phyloP scores from a whole-genome alignment of 345 rosid species.

The Iberis pinnata region DNA sequence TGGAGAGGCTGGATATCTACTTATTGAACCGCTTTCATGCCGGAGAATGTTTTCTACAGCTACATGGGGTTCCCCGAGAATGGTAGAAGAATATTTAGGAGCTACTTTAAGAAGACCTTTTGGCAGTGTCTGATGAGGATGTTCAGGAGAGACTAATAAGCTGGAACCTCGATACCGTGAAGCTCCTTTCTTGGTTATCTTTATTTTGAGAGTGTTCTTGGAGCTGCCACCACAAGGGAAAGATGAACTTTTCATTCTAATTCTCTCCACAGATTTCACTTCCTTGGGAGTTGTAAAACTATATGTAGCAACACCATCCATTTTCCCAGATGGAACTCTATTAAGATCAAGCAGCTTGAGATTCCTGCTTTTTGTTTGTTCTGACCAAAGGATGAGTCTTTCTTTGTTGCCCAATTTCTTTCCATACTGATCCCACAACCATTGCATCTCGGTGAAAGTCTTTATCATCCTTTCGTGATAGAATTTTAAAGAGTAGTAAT shows the following conservation, averaged over 20 bases:
- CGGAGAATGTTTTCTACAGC: constrained; percentile 16
- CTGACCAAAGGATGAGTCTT: constrained; percentile 43
- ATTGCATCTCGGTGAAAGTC: constrained; percentile 40
- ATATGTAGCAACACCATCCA: constrained; percentile 20
- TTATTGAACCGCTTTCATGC: constrained; percentile 8
- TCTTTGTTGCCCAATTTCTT: constrained; percentile 24
- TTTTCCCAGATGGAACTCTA: constrained; percentile 35
- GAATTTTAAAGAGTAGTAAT: constrained; percentile 43
- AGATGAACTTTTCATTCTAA: constrained; percentile 21
- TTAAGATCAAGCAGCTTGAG: constrained; percentile 49
- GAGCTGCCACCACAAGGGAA: constrained; percentile 29
- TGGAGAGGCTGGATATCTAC: constrained; percentile 28
- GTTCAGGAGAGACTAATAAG: constrained; percentile 19
- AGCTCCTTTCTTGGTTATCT: constrained; percentile 27
- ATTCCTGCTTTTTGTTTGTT: constrained; percentile 23
- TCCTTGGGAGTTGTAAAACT: constrained; percentile 20
- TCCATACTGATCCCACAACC: constrained; percentile 40
- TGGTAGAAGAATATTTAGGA: constrained; percentile 37
- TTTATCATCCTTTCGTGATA: constrained; percentile 45
- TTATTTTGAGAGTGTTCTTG: constrained; percentile 40
- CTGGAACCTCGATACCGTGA: constrained; percentile 29
- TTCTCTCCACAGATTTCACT: constrained; percentile 24
- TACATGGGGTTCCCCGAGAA: constrained; percentile 25
- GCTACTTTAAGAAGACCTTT: constrained; percentile 56
- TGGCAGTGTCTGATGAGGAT: constrained; percentile 33